A percentile compares a stretch with the other conserved stretches of the same genome.
These are phyloP conservation scores for Rhizopogon rudus DNA, from an alignment of 768 basidiomycete species.

Conservation along the genomic window DNA sequence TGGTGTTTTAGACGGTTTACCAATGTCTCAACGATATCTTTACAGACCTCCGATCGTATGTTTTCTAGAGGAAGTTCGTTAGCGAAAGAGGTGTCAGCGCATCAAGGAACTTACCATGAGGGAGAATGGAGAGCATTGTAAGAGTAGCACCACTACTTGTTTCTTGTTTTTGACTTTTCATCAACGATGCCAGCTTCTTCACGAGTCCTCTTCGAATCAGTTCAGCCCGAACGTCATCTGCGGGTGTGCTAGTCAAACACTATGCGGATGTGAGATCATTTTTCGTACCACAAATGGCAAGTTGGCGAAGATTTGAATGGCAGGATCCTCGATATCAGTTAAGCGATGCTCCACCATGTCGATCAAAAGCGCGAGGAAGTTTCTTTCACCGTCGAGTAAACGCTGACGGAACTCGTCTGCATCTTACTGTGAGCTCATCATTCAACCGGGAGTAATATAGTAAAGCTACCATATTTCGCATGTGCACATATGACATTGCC, in stretches of 20 bases:
- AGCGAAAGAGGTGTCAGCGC: neutral
- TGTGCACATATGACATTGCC: conserved; percentile 1
- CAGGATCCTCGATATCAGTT: conserved; percentile 3
- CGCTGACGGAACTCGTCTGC: neutral
- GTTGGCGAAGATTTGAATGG: neutral
- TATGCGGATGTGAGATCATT: neutral
- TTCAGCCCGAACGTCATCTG: neutral
- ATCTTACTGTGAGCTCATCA: neutral
- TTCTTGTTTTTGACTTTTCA: neutral
- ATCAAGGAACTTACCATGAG: neutral
- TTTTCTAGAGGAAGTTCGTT: neutral
- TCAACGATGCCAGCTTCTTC: neutral
- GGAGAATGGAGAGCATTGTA: neutral
- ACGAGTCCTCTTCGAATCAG: neutral
- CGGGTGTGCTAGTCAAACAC: neutral
- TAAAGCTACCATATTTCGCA: neutral
- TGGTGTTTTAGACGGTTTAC: neutral
- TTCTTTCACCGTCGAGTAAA: neutral
- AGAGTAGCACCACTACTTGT: neutral
- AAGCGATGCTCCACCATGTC: conserved; percentile 4
- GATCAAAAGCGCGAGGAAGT: neutral
- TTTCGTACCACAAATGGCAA: neutral
- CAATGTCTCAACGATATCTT: neutral
- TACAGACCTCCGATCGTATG: neutral
- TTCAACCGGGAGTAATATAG: neutral